These are phyloP conservation scores for Tylopilus cervinicoccineus DNA, from an alignment of 768 basidiomycete species.

Conservation along the genomic window DNA sequence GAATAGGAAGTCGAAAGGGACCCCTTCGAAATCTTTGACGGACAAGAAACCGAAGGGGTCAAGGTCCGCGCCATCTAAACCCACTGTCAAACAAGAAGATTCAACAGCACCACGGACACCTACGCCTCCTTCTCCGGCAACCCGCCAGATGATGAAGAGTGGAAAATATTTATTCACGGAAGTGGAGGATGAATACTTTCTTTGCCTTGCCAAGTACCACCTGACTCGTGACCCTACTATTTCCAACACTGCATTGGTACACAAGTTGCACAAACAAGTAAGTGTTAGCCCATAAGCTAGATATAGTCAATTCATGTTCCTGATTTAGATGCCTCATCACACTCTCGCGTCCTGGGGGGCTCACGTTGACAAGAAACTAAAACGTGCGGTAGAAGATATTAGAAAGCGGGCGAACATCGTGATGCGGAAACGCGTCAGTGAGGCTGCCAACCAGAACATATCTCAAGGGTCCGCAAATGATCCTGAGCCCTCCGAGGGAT, in stretches of 20 bases:
- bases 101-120: conserved; percentile 32
- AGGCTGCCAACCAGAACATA: neutral
- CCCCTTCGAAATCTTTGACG: conserved; percentile 4
- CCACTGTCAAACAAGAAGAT: neutral
- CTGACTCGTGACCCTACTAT: conserved; percentile 46
- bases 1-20: conserved; percentile 1
- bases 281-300: neutral
- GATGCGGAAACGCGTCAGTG: conserved; percentile 37
- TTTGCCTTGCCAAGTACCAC: conserved; percentile 42
- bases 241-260: conserved; percentile 34
- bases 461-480: neutral
- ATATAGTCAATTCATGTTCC: neutral
- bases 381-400: conserved; percentile 41
- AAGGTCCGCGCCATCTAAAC: neutral
- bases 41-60: conserved; percentile 4
- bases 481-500: conserved; percentile 1
- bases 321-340: conserved; percentile 60
- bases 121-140: conserved; percentile 41
- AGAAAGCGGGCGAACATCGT: conserved; percentile 51
- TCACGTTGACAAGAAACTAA: conserved; percentile 33
- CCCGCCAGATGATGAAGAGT: conserved; percentile 24
- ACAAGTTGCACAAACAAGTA: conserved; percentile 46
- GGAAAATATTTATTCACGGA: conserved; percentile 45
- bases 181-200: conserved; percentile 47
- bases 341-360: conserved; percentile 45